Evolutionary conservation across 305 asterid genomes (phyloP).

Genomic region (Stenogyne calaminthoides): DNA sequence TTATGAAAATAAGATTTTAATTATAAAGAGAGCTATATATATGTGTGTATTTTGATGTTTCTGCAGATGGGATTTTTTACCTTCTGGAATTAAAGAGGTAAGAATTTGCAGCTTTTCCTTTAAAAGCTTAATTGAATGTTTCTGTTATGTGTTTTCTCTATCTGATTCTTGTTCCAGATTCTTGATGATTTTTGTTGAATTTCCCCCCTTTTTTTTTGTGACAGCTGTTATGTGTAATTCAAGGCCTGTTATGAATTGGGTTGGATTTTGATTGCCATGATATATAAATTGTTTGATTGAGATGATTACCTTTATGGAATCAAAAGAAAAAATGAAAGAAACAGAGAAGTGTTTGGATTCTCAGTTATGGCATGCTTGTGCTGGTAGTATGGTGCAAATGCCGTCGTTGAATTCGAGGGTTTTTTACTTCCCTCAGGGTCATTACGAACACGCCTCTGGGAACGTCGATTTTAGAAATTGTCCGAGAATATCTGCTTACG

Average conservation of each 20-base stretch:
- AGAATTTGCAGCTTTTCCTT: constrained; percentile 13
- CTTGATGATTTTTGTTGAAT: neutral
- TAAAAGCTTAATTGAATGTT: constrained; percentile 13
- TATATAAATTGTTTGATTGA: neutral
- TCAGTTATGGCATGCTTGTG: constrained; percentile 92
- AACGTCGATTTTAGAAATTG: constrained; percentile 54
- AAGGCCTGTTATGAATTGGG: constrained; percentile 30
- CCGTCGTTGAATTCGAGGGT: constrained; percentile 58
- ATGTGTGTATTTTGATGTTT: constrained; percentile 15
- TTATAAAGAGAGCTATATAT: constrained; percentile 9
- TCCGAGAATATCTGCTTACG: constrained; percentile 51
- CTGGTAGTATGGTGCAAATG: constrained; percentile 87
- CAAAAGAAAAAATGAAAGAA: constrained; percentile 52
- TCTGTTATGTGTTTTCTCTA: constrained; percentile 15
- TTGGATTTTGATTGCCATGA: constrained; percentile 24
- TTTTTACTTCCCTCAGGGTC: constrained; percentile 87
- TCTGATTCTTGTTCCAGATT: neutral
- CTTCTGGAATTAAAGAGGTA: constrained; percentile 39
- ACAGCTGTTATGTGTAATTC: constrained; percentile 33
- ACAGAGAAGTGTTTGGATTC: constrained; percentile 64
- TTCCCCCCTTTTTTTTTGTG: constrained; percentile 23
- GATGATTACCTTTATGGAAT: constrained; percentile 70
- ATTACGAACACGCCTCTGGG: constrained; percentile 65
- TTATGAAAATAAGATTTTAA: constrained; percentile 21
- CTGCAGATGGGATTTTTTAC: constrained; percentile 37